phyloP scores from a whole-genome alignment of 2,329 filamentous ascomycete genomes.

The Aspergillus neotritici region DNA sequence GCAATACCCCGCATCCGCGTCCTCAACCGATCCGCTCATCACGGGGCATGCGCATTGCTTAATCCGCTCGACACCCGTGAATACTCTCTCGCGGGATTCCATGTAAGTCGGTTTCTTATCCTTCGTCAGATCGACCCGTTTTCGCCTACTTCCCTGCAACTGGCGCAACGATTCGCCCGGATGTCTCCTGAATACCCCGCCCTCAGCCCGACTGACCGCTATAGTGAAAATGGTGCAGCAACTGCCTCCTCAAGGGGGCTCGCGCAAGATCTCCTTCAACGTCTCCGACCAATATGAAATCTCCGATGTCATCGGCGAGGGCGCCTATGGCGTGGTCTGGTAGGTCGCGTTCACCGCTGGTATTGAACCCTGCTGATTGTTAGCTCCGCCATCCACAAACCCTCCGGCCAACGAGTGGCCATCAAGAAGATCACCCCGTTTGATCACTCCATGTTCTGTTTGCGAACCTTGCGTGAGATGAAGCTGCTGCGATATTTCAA shows the following conservation, averaged over 20 bases:
- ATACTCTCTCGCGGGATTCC: too few species aligned
- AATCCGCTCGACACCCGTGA: too few species aligned
- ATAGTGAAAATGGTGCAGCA: constrained; percentile 38
- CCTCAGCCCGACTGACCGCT: constrained; percentile 5
- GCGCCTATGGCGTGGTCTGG: constrained; percentile 98
- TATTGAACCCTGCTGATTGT: constrained; percentile 10
- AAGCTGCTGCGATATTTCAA: constrained; percentile 98
- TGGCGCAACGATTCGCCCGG: too few species aligned
- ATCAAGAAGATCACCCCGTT: constrained; percentile 99
- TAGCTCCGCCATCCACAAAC: constrained; percentile 96
- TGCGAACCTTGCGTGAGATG: constrained; percentile 96
- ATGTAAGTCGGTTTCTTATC: too few species aligned
- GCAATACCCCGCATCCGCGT: too few species aligned
- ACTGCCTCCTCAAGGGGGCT: constrained; percentile 48
- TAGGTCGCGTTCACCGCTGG: constrained; percentile 44
- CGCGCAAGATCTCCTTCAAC: constrained; percentile 97
- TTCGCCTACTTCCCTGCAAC: too few species aligned
- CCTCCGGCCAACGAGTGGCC: constrained; percentile 94
- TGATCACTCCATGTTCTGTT: constrained; percentile 98
- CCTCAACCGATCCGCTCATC: too few species aligned
- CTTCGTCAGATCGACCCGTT: too few species aligned
- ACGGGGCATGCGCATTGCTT: too few species aligned
- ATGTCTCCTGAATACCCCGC: too few species aligned
- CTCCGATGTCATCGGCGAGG: constrained; percentile 97
- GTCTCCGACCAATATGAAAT: constrained; percentile 99